Base-by-base conservation (phyloP, 495 filamentous ascomycete species). In the Xylaria flabelliformis region DNA sequence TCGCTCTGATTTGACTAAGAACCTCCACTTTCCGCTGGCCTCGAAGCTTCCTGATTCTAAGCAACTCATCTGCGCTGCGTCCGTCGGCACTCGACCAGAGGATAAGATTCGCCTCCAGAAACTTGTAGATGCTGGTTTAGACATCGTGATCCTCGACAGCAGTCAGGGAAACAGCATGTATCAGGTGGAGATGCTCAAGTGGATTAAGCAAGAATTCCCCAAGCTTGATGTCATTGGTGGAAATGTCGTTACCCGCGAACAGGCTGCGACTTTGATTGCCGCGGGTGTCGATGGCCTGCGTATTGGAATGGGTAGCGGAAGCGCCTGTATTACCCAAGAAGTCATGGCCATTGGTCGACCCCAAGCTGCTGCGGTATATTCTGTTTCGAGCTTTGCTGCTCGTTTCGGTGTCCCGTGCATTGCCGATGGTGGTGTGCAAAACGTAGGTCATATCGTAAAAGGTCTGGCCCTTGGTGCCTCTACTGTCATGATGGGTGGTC, bases 401-500 rank as follows among this genome's bases (percentile, higher is more conserved):
- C 90, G 90, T 73, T 99, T 99, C 81, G 96, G 97, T 70, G 94
- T 99, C 72, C 96, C 96, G 32, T 98, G 95, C 84, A 98, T 99
- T 76, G 96, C 96, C 53, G 96, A 99, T 74, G 96, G 96, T 78
- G 96, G 96, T 81, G 91, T 99, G 76, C 97, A 99, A 83, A 99
- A 99, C 80, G 91, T 99, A 72, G 96, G 96, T 68, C 96, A 99
- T 83, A 97, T 99, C 73, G 97, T 98, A 82, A 99, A 99, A 87
- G 96, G 94, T 80, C 89, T 98, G 71, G 92, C 96, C 44, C 89
- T 98, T 70, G 96, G 96, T 73, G 96, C 96, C 58, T 93, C 93
- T 19, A 97, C 95, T 24, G 91, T 99, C 81, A 99, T 99, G 96
- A 99, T 99, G 96, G 96, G 96, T 72, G 96, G 96, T 81, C 88